Conservation (phyloP, 2,329 filamentous ascomycete genomes). For the Aspergillus japonicus region DNA sequence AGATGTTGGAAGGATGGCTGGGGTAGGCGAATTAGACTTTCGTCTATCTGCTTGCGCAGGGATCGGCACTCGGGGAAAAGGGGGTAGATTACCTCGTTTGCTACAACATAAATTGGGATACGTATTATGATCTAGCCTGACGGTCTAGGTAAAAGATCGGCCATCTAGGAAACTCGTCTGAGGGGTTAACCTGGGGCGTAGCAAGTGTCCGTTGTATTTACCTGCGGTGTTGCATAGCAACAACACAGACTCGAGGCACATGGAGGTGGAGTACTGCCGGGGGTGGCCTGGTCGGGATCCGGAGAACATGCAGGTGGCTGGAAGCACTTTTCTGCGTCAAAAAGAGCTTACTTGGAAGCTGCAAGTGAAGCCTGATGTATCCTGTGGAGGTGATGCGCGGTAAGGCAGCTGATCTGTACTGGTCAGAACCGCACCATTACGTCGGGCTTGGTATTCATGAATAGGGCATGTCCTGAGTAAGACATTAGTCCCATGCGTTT, state of each 20-base stretch:
- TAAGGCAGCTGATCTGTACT: background rate
- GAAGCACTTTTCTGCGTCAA: background rate
- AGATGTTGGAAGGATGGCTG: background rate
- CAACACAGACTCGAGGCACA: background rate
- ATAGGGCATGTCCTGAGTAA: background rate
- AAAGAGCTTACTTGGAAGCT: background rate
- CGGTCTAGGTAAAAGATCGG: background rate
- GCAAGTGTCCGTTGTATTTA: background rate
- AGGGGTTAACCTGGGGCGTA: background rate
- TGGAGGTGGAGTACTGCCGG: background rate
- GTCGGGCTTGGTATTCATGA: background rate
- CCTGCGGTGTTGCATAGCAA: background rate
- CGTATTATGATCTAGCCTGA: background rate
- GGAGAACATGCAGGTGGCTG: background rate
- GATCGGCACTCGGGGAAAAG: constrained; percentile 8
- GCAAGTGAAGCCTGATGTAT: no score
- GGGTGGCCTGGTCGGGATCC: background rate
- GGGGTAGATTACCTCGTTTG: background rate
- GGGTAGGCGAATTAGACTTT: background rate
- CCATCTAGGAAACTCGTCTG: background rate
- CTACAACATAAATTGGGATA: background rate
- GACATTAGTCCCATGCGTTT: background rate
- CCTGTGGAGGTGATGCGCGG: background rate
- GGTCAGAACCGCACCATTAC: background rate
- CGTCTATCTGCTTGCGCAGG: constrained; percentile 1